These are phyloP conservation scores for Neonectria coccinea DNA, from an alignment of 2,329 filamentous ascomycete genomes.

Conservation along the genomic window DNA sequence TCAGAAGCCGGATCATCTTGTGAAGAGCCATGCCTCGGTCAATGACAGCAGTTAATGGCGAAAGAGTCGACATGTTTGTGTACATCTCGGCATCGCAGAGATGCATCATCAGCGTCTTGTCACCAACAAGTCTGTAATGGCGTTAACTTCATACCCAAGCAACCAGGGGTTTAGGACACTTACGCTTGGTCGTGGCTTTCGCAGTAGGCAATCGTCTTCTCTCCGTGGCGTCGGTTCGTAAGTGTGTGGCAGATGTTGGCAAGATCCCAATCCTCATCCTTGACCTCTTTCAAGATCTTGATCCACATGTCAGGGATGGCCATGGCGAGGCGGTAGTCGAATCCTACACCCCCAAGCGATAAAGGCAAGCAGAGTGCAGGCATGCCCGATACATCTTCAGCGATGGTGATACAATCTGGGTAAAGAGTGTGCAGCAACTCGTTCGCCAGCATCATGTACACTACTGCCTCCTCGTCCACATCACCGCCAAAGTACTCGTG, in stretches of 20 bases:
- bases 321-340: constrained; percentile 98
- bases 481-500: constrained; percentile 94
- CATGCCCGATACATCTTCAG: constrained; percentile 98
- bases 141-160: constrained; percentile 37
- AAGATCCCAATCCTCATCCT: constrained; percentile 94
- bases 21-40: constrained; percentile 92
- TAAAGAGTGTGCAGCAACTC: constrained; percentile 94
- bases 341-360: constrained; percentile 89
- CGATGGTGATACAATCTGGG: constrained; percentile 88
- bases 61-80: constrained; percentile 92
- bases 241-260: constrained; percentile 85
- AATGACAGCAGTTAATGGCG: constrained; percentile 87
- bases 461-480: constrained; percentile 93
- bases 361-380: constrained; percentile 92
- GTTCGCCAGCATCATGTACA: constrained; percentile 96
- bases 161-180: constrained; percentile 53
- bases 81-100: constrained; percentile 97
- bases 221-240: constrained; percentile 91
- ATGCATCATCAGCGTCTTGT: constrained; percentile 98
- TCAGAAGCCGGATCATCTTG: constrained; percentile 97
- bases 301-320: constrained; percentile 99
- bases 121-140: constrained; percentile 81
- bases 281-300: constrained; percentile 94
- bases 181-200: constrained; percentile 98
- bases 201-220: constrained; percentile 98